Base-by-base conservation (phyloP, 2,329 filamentous ascomycete species). In the Elsinoe fawcettii region DNA sequence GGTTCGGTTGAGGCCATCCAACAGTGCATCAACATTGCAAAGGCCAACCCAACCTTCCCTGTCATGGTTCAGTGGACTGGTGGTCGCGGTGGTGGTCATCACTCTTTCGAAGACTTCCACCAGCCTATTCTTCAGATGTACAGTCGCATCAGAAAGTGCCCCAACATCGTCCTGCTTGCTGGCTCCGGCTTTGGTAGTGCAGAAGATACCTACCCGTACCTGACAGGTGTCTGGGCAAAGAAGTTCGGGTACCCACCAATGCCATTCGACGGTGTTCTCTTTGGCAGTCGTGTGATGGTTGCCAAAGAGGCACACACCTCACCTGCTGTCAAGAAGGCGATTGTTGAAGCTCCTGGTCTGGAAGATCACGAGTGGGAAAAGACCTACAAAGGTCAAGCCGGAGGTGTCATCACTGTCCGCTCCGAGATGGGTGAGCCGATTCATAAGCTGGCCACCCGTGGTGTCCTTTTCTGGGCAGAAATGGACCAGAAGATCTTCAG, bases 341-440 rank as follows among this genome's bases (percentile, higher is more conserved):
- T 96, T 66, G 85, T 88, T 37, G 88, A 91, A 60, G 90, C 91
- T 3, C 82, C 85, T 60, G 91, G 91, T 70, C 78, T 96, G 34
- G 86, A 87, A 53, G 90, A 96, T 67, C 73, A 71, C 60, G 80
- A 92, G 63, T 96, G 91, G 91, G 90, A 96, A 74, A 85, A 91
- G 75, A 95, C 90, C 4, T 96, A 96, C 78, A 90, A 92, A 76
- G 89, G 88, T 16, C 80, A 90, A 23, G 87, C 91, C 58, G 93
- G 93, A 66, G 93, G 93, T 70, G 84, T 99, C 62, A 92, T 99
- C 66, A 99, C 93, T 25, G 93, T 99, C 51, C 84, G 90, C 62
- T 99, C 93, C 1, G 93, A 99, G 75, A 99, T 99, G 95, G 95
- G 93, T 46, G 93, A 99, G 78, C 95, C 93, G 5, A 99, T 99